Evolutionary conservation across 106 monocot genomes (phyloP).

Genomic region (Dendrobium chrysotoxum): DNA sequence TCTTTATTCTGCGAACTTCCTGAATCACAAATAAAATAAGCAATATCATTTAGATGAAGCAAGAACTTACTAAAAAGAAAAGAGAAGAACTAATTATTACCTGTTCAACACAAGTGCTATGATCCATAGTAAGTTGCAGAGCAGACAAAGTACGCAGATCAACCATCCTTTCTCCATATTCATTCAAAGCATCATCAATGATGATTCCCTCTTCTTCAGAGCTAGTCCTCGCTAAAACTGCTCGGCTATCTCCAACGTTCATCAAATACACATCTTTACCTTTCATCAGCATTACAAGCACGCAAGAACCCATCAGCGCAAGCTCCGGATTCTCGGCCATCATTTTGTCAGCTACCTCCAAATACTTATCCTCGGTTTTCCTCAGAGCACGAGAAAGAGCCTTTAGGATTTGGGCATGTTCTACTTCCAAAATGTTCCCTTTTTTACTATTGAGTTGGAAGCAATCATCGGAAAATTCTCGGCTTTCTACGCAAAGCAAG

Average conservation of each 20-base stretch:
- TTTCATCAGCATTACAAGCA: conserved; percentile 60
- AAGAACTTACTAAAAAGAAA: background rate
- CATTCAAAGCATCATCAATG: conserved; percentile 10
- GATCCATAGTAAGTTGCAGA: conserved; percentile 52
- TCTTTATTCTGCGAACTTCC: conserved; percentile 31
- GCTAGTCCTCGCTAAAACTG: conserved; percentile 23
- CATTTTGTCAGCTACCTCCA: conserved; percentile 37
- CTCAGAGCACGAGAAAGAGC: conserved; percentile 36
- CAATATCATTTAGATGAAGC: background rate
- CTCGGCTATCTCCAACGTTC: conserved; percentile 78
- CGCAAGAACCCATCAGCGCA: conserved; percentile 65
- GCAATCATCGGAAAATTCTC: conserved; percentile 7
- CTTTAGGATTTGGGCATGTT: conserved; percentile 23
- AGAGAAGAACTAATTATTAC: conserved; percentile 9
- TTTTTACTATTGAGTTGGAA: conserved; percentile 10
- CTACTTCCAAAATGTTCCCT: conserved; percentile 8
- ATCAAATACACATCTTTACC: conserved; percentile 59
- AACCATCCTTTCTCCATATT: background rate
- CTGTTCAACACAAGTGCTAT: conserved; percentile 36
- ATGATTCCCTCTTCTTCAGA: conserved; percentile 5
- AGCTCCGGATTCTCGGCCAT: conserved; percentile 49
- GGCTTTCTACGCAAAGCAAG: conserved; percentile 1
- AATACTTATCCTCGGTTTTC: conserved; percentile 52
- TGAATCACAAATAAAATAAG: background rate
- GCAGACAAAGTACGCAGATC: conserved; percentile 16